Base-by-base conservation (phyloP, 192 early-diverging fungal species). In the Backusella circina region DNA sequence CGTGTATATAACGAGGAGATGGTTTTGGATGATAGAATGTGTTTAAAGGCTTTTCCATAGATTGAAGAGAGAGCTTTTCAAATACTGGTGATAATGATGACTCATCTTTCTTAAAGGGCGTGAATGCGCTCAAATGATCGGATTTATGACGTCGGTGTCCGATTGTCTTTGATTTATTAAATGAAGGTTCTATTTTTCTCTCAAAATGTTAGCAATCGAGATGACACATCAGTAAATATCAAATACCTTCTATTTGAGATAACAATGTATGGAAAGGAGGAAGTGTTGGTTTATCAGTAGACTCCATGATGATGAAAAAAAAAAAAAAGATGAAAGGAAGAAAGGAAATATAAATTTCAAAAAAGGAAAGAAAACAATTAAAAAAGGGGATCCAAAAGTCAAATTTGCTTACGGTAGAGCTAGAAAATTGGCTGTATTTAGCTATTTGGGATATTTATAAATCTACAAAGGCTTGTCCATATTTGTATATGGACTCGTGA, bases 391-490 rank as follows among this genome's bases (percentile, higher is more conserved):
- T 70, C 39, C 5, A 41, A 70, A 70, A 47, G 21, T 72, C 30
- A 8, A 36, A n/a, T 30, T 35, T 36, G 33, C 21, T 70, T 9
- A 4, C 5, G n/a, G n/a, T 5, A 36, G 57, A 31, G 71, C 65
- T 54, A 8, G 23, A 64, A 15, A 12, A 61, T 61, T 36, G 32
- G 18, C 51, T 35, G 23, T 12, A 57, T 57, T 73, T 64, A 26
- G 35, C 12, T 2, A 28, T 16, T 28, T 38, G 31, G 21, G 54
- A 33, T 73, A 73, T 73, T 73, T 73, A 61, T 73, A 73, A 73
- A 72, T 72, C 9, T 35, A 38, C 13, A 38, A 23, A 54, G 33
- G 71, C 51, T 28, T 61, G 26, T 1, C 54, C 13, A 61, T 28
- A 21, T 61, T 61, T 61, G 54, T 61, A 61, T 12, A 12, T 28